These are phyloP conservation scores for Exophiala calicioides DNA, from an alignment of 2,329 filamentous ascomycete species.

Conservation along the genomic window DNA sequence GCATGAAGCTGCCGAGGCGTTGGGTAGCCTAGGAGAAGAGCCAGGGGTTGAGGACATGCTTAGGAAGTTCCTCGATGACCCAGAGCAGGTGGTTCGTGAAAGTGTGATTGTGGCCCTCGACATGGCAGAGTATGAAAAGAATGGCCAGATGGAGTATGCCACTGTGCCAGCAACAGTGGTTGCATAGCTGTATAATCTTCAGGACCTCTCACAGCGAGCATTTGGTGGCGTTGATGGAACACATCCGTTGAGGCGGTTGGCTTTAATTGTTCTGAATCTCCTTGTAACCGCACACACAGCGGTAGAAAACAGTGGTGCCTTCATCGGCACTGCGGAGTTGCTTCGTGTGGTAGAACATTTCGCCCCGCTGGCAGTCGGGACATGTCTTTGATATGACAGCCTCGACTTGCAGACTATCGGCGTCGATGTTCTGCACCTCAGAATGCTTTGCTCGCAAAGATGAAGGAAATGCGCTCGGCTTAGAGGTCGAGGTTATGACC, in stretches of 20 bases:
- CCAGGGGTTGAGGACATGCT: conserved; percentile 86
- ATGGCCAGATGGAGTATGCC: conserved; percentile 85
- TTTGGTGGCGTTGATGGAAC: conserved; percentile 10
- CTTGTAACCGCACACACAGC: conserved; percentile 83
- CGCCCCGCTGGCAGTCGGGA: conserved; percentile 74
- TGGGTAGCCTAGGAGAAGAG: conserved; percentile 91
- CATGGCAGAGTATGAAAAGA: conserved; percentile 96
- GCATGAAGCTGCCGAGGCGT: conserved; percentile 93
- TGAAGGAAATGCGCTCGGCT: conserved; percentile 86
- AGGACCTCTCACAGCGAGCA: conserved; percentile 10
- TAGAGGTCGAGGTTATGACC: conserved; percentile 78
- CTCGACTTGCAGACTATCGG: conserved; percentile 74
- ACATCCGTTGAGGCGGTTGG: not conserved
- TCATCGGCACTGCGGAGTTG: conserved; percentile 93
- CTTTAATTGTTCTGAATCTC: conserved; percentile 40
- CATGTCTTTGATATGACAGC: conserved; percentile 70
- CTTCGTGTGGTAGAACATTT: conserved; percentile 81
- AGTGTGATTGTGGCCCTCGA: conserved; percentile 94
- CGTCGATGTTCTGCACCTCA: conserved; percentile 78
- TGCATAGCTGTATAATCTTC: conserved; percentile 14
- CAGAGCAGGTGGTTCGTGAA: conserved; percentile 89
- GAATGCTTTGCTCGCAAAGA: conserved; percentile 82
- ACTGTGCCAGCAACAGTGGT: conserved; percentile 62
- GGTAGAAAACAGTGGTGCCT: conserved; percentile 89
- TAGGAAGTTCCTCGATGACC: conserved; percentile 80